A percentile compares a stretch with the other conserved stretches of the same genome.
phyloP scores from a whole-genome alignment of 805 yeast genomes.

The Myxozyma sirexii region DNA sequence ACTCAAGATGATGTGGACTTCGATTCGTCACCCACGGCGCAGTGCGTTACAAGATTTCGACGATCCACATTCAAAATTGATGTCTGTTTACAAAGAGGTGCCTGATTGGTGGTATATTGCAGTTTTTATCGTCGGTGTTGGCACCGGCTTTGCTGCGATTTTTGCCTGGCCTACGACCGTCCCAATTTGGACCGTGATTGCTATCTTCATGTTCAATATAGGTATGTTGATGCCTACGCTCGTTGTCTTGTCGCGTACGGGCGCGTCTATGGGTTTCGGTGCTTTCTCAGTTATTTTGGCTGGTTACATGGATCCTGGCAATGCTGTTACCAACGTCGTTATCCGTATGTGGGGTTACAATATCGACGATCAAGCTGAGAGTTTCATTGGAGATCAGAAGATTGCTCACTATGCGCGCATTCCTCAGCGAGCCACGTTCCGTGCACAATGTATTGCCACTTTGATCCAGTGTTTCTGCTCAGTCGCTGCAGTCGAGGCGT shows the following conservation, averaged over 20 bases:
- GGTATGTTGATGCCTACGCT: constrained; percentile 41
- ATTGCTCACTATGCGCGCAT: constrained; percentile 55
- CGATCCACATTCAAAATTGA: constrained; percentile 22
- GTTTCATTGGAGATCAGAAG: constrained; percentile 59
- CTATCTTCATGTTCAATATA: constrained; percentile 40
- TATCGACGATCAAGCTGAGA: constrained; percentile 66
- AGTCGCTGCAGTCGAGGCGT: constrained; percentile 19
- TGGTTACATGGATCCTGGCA: constrained; percentile 49
- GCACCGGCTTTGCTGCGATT: constrained; percentile 48
- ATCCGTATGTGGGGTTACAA: constrained; percentile 58
- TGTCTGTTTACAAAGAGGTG: constrained; percentile 39
- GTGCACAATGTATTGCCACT: constrained; percentile 40
- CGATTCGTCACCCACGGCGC: constrained; percentile 33
- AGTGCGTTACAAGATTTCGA: constrained; percentile 44
- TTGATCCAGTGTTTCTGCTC: constrained; percentile 18
- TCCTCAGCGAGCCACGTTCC: constrained; percentile 49
- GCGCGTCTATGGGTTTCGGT: constrained; percentile 47
- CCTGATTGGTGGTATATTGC: constrained; percentile 55
- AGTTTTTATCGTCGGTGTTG: constrained; percentile 50
- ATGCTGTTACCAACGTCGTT: constrained; percentile 56
- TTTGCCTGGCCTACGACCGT: constrained; percentile 45
- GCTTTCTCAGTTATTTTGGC: constrained; percentile 34
- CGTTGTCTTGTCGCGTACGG: constrained; percentile 43
- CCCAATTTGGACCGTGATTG: constrained; percentile 37
- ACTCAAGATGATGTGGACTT: constrained; percentile 36